These are phyloP conservation scores for Paecilomyces dactylethromorphus DNA, from an alignment of 2,329 filamentous ascomycete genomes.

Conservation along the genomic window DNA sequence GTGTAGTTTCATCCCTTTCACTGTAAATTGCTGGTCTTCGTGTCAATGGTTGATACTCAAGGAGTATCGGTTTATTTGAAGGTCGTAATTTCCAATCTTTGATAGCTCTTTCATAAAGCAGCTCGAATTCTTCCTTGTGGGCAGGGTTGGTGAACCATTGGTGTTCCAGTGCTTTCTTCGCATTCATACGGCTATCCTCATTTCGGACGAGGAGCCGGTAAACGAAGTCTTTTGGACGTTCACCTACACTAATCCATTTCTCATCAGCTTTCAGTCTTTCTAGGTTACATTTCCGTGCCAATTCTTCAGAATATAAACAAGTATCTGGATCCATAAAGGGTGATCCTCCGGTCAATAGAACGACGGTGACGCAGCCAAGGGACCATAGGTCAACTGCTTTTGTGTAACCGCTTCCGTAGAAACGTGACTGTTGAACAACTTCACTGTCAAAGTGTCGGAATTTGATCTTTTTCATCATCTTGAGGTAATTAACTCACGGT, in stretches of 20 bases:
- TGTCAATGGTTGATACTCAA: neutral
- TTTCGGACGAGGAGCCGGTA: slow-evolving; percentile 44
- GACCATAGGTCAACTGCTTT: slow-evolving; percentile 58
- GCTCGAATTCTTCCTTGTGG: slow-evolving; percentile 42
- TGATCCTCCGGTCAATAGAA: slow-evolving; percentile 45
- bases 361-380: slow-evolving; percentile 48
- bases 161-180: slow-evolving; percentile 47
- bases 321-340: slow-evolving; percentile 38
- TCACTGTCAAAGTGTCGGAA: slow-evolving; percentile 16
- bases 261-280: slow-evolving; percentile 36
- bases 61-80: neutral
- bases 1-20: neutral
- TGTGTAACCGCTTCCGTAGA: slow-evolving; percentile 42
- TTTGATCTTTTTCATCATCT: neutral
- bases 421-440: slow-evolving; percentile 9
- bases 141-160: slow-evolving; percentile 50
- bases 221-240: slow-evolving; percentile 48
- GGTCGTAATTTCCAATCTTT: slow-evolving; percentile 44
- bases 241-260: slow-evolving; percentile 37
- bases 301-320: slow-evolving; percentile 16
- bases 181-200: slow-evolving; percentile 46
- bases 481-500: slow-evolving; percentile 41
- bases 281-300: slow-evolving; percentile 37
- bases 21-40: neutral
- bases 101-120: slow-evolving; percentile 44